phyloP scores from a whole-genome alignment of 1,284 basidiomycete species.

The Testicularia cyperi region DNA sequence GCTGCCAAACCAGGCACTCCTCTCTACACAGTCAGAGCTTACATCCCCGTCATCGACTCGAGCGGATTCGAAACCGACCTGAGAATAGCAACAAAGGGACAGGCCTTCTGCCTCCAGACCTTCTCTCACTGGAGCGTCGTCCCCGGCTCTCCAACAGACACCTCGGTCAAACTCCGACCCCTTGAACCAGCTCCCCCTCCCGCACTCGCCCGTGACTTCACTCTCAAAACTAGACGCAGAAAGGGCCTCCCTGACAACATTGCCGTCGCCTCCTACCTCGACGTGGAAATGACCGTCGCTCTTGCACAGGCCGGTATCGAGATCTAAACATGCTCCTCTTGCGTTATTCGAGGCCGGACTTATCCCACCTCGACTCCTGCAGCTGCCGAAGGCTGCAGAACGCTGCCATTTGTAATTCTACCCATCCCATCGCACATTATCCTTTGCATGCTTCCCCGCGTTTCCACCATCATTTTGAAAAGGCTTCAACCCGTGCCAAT shows the following conservation, averaged over 20 bases:
- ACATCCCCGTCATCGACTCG: conserved; percentile 96
- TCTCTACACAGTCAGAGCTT: conserved; percentile 92
- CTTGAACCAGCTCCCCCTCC: conserved; percentile 95
- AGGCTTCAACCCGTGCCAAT: too few species aligned
- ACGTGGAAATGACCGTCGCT: conserved; percentile 55
- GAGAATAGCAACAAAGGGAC: conserved; percentile 92
- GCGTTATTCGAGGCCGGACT: too few species aligned
- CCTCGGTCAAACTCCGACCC: conserved; percentile 87
- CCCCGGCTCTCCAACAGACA: conserved; percentile 95
- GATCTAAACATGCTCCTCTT: conserved; percentile 5
- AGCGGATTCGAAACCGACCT: conserved; percentile 99
- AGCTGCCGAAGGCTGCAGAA: too few species aligned
- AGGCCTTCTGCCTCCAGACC: conserved; percentile 91
- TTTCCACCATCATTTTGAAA: too few species aligned
- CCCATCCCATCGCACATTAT: too few species aligned
- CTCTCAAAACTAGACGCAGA: conserved; percentile 90
- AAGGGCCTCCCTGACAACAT: conserved; percentile 65
- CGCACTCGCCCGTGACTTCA: conserved; percentile 73
- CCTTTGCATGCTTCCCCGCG: too few species aligned
- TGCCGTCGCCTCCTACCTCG: conserved; percentile 49
- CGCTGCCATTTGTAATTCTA: too few species aligned
- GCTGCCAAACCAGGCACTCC: conserved; percentile 96
- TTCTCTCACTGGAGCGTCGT: conserved; percentile 99
- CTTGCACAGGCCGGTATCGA: conserved; percentile 53
- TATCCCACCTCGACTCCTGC: too few species aligned